Base-by-base conservation (phyloP, 306 rosid species). In the Bauhinia variegata region DNA sequence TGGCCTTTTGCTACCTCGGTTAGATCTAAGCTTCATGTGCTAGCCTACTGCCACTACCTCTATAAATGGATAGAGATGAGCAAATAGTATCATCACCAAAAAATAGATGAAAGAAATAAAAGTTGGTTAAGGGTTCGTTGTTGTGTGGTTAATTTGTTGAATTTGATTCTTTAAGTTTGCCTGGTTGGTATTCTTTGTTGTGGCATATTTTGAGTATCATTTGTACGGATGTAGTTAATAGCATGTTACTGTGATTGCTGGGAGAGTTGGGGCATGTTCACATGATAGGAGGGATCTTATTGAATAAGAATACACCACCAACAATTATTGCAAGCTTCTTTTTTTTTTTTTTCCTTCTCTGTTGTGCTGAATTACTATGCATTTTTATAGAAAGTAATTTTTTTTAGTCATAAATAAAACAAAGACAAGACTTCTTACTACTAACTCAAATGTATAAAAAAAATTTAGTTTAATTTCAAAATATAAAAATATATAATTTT, bases 1-100 rank as follows among this genome's bases (percentile, higher is more conserved):
- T 78, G 84, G 79, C 66, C 59, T 30, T 57, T 68, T 78, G 74
- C 83, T 53, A 23, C 50, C 73, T 56, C 7, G 16, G 47, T 33
- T 49, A 62, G 71, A 58, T 63, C 56, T 36, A 49, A 60, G 23
- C 41, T 47, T 14, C 15, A 51, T 50, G 19, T 67, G 51, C 4
- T 3, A 7, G 38, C 38, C 7, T 34, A 34, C 41, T 36, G 5
- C 41, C 5, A 36, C 41, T 8, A 7, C 16, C 42, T 8, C 30
- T 11, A 5, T 16, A 51, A 46, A 60, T 44, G 28, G 48, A 49
- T 51, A 51, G 44, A 59, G 72, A 72, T 82, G 56, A 54, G 38
- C 46, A 58, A 48, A 42, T 67, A 53, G 50, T 73, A 77, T 56
- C 60, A 72, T 72, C 51, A 68, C 57, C 71, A 74, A 71, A 82